Evolutionary conservation across 73 alveolate genomes (phyloP), one percentile per base, ranked within the genome.

Genomic region (Uronychia setigera): DNA sequence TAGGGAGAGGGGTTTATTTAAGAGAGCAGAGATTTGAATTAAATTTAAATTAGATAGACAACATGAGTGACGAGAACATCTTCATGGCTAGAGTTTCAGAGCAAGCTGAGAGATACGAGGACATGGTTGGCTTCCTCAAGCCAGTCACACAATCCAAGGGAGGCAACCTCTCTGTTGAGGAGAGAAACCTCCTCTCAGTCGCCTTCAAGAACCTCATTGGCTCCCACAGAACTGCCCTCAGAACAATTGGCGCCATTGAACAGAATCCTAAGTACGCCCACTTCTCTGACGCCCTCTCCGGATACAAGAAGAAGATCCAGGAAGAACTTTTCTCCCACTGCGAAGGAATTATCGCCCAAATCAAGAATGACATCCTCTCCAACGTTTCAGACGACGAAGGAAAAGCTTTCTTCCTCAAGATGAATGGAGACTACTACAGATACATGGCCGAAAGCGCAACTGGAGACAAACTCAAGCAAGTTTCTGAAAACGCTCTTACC

Each of bases 41-140:
- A n/a, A n/a, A n/a, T n/a, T n/a, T n/a, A n/a, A n/a, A n/a, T n/a
- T n/a, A n/a, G n/a, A n/a, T n/a, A 95, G 78, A 97, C 94, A 93
- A 80, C n/a, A n/a, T n/a, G n/a, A n/a, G n/a, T n/a, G 87, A 80
- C 46, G 58, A 88, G 32, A 89, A 88, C 60, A 85, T 95, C 29
- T 96, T 93, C 80, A 90, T 96, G 96, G 96, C 97, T 27, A 91
- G 93, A 82, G 92, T 95, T 78, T 85, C 97, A n/a, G 99, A 95
- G 83, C 92, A 91, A 89, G 95, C 99, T 26, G 98, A 95, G 86
- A 78, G 99, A 58, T 95, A 83, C 85, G 98, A 94, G 31, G 99
- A 95, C 78, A 95, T 95, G 99, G 96, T 94, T 29, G 95, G 93
- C 90, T 96, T 92, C 95, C 80, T 96, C 76, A 94, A 82, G 78